phyloP scores from a whole-genome alignment of 768 basidiomycete species.

The Paxillus rubicundulus region DNA sequence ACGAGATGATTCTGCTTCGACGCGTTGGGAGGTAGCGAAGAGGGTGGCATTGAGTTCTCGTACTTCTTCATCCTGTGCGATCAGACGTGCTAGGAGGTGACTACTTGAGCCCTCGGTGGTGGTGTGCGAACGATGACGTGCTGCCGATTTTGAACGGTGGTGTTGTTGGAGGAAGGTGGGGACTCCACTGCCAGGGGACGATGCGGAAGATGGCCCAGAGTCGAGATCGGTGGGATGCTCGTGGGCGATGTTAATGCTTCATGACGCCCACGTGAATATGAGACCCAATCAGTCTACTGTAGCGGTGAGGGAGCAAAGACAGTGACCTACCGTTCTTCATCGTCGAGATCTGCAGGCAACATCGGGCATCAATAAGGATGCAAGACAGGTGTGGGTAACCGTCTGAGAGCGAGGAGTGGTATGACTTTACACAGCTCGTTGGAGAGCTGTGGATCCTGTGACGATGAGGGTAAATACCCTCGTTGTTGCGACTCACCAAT shows the following conservation, averaged over 20 bases:
- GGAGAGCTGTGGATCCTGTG: not conserved
- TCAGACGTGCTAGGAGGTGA: conserved; percentile 29
- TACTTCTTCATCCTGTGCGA: conserved; percentile 31
- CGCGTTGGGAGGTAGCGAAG: conserved; percentile 27
- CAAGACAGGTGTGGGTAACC: conserved; percentile 1
- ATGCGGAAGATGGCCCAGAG: conserved; percentile 27
- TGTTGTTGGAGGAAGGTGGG: conserved; percentile 17
- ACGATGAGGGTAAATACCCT: not conserved
- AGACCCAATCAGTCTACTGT: conserved; percentile 1
- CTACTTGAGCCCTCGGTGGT: conserved; percentile 29
- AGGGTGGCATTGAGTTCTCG: conserved; percentile 30
- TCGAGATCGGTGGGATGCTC: conserved; percentile 31
- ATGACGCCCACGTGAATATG: not conserved
- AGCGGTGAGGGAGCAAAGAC: not conserved
- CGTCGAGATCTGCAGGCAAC: conserved; percentile 28
- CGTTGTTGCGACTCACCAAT: not conserved
- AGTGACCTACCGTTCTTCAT: conserved; percentile 23
- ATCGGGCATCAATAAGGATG: conserved; percentile 21
- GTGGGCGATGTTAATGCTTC: conserved; percentile 25
- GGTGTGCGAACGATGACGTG: conserved; percentile 26
- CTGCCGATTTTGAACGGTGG: conserved; percentile 26
- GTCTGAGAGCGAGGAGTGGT: not conserved
- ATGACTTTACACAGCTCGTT: conserved; percentile 1
- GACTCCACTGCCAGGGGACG: conserved; percentile 5
- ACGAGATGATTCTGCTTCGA: conserved; percentile 42